Evolutionary conservation across 768 basidiomycete genomes (phyloP).

Genomic region (Termitomyces titanicus): DNA sequence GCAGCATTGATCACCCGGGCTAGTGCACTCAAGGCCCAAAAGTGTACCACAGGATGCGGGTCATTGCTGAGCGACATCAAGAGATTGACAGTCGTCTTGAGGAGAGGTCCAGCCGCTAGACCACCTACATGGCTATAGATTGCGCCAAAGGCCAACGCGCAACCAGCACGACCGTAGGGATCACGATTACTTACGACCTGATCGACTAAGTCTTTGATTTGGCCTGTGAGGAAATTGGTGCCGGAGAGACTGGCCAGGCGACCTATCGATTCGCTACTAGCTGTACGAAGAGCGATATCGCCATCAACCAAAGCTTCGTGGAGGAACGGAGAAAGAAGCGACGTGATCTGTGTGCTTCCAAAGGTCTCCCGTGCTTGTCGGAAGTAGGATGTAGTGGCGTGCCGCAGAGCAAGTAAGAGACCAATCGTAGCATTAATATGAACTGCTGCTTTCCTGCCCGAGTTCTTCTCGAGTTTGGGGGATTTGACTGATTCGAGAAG

Average conservation of each 20-base stretch:
- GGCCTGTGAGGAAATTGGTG: slow-evolving; percentile 76
- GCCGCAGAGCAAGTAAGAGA: slow-evolving; percentile 64
- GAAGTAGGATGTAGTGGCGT: slow-evolving; percentile 45
- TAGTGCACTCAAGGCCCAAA: slow-evolving; percentile 85
- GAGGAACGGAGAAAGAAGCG: slow-evolving; percentile 63
- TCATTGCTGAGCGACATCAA: slow-evolving; percentile 94
- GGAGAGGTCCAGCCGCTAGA: slow-evolving; percentile 87
- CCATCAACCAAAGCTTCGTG: slow-evolving; percentile 85
- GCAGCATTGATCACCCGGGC: slow-evolving; percentile 88
- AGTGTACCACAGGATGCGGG: slow-evolving; percentile 95
- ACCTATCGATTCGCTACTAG: slow-evolving; percentile 87
- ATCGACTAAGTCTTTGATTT: slow-evolving; percentile 89
- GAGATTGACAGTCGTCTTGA: slow-evolving; percentile 95
- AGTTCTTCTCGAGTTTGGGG: slow-evolving; percentile 80
- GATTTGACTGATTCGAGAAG: slow-evolving; percentile 68
- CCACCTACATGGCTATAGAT: slow-evolving; percentile 92
- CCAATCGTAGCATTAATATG: slow-evolving; percentile 77
- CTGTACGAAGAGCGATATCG: slow-evolving; percentile 70
- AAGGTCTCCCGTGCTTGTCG: slow-evolving; percentile 65
- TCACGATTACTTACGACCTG: slow-evolving; percentile 94
- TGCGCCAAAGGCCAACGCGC: slow-evolving; percentile 87
- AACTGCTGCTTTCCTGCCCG: slow-evolving; percentile 82
- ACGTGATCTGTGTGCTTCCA: slow-evolving; percentile 60
- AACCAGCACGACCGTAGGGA: slow-evolving; percentile 89
- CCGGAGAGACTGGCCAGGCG: slow-evolving; percentile 81